Evolutionary conservation across 345 rosid genomes (phyloP), one percentile per base, ranked within the genome.

Genomic region (Odontarrhena argentea): DNA sequence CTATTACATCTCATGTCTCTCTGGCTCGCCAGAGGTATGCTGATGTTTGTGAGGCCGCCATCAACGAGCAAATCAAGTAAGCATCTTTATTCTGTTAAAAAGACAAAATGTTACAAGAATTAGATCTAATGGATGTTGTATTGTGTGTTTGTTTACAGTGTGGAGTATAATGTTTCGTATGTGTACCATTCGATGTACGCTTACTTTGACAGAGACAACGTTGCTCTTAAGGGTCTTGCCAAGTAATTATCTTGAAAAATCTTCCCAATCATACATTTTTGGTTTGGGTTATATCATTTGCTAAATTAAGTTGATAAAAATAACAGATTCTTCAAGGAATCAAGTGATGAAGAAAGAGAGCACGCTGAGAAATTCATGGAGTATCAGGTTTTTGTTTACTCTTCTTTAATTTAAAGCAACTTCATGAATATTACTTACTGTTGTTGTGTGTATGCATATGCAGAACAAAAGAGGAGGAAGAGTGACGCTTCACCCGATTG

Each of bases 31-130:
- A 90, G 60, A 40, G 30, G 2, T 90, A 35, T 18, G 45, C 51
- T 1, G 83, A 84, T 8, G 79, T 78, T 9, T 57, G 79, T 55
- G 97, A 87, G 76, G 78, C 90, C 3, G 87, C 83, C 5, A 50
- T 87, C 25, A 90, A 87, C n/a, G 92, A 87, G 85, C 97, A 87
- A 74, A 90, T 90, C 88, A 90, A 90, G 97, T 90, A 67, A 60
- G 81, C 34, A 1, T 25, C 11, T 4, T 3, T 28, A 28, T 28
- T 12, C n/a, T 37, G 6, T 8, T 8, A 26, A 9, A 14, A 30
- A 6, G 12, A n/a, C 1, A 41, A 46, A 58, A 55, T n/a, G 38
- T 25, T 7, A 12, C 12, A 14, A 47, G 60, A 45, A 1, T 2
- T 9, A 37, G 56, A 63, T 51, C 68, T 49, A 42, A 63, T 46